Conservation (phyloP, 2,329 filamentous ascomycete species). For the Colletotrichum eremochloae region DNA sequence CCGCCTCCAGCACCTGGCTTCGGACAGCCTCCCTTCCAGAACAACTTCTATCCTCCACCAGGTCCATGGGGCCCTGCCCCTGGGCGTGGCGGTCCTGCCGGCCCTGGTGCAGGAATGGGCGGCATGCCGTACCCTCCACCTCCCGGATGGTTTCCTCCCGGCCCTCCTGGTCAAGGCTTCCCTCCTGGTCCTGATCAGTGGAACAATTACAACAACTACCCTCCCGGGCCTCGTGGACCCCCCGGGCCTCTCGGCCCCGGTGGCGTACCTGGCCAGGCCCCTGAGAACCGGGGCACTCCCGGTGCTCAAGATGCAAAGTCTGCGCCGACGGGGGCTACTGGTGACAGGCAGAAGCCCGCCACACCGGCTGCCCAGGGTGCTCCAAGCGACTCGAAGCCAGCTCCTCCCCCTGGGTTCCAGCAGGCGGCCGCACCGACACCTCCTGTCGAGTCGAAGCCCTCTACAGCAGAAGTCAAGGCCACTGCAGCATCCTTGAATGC, state of each 20-base stretch:
- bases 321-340: constrained; percentile 64
- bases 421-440: constrained; percentile 68
- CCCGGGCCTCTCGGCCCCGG: constrained; percentile 51
- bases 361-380: constrained; percentile 56
- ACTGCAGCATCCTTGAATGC: constrained; percentile 65
- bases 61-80: constrained; percentile 68
- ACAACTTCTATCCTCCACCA: constrained; percentile 66
- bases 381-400: constrained; percentile 36
- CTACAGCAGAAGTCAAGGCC: constrained; percentile 65
- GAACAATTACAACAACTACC: constrained; percentile 71
- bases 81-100: constrained; percentile 55
- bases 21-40: constrained; percentile 59
- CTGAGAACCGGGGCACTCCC: constrained; percentile 43
- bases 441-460: constrained; percentile 77
- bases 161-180: constrained; percentile 80
- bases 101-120: constrained; percentile 65
- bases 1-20: constrained; percentile 55
- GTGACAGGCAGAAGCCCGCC: constrained; percentile 62
- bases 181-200: constrained; percentile 69
- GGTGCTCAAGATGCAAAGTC: constrained; percentile 59
- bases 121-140: constrained; percentile 84
- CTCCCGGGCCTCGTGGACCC: constrained; percentile 68
- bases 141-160: constrained; percentile 81
- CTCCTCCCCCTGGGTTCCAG: constrained; percentile 43
- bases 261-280: constrained; percentile 47